Conservation (phyloP, 257 asterid species). For the Solanum peruvianum region DNA sequence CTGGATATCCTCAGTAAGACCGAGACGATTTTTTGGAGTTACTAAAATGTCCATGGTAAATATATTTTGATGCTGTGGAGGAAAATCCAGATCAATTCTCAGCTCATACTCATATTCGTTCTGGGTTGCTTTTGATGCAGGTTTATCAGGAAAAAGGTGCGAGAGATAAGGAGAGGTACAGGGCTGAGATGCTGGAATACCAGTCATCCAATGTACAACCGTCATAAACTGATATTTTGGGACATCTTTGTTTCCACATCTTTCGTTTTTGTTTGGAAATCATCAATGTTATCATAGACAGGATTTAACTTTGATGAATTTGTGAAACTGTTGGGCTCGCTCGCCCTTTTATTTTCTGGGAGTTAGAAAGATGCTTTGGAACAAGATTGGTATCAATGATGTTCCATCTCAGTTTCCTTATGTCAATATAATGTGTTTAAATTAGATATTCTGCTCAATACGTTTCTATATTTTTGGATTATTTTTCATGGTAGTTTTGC, state of each 20-base stretch:
- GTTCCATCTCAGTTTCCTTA: neutral
- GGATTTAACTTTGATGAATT: neutral
- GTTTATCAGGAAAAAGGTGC: constrained; percentile 82
- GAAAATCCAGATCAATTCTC: neutral
- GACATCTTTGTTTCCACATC: neutral
- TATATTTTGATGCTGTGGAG: neutral
- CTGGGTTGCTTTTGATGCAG: constrained; percentile 19
- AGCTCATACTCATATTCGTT: neutral
- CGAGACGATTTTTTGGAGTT: neutral
- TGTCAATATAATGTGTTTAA: neutral
- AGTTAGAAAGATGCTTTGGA: neutral
- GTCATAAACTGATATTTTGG: neutral
- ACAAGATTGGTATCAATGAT: neutral
- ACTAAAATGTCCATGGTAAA: neutral
- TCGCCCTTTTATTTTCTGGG: neutral
- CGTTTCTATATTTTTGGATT: neutral
- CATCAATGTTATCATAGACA: neutral
- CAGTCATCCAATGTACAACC: constrained; percentile 39
- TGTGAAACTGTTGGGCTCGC: neutral
- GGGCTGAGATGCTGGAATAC: constrained; percentile 69
- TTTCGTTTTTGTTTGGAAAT: neutral
- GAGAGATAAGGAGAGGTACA: constrained; percentile 82
- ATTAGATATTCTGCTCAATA: neutral
- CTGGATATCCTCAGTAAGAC: neutral
- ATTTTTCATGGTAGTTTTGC: neutral